These are phyloP conservation scores for Fagopyrum esculentum DNA, from an alignment of 148 eudicot genomes.

Conservation along the genomic window DNA sequence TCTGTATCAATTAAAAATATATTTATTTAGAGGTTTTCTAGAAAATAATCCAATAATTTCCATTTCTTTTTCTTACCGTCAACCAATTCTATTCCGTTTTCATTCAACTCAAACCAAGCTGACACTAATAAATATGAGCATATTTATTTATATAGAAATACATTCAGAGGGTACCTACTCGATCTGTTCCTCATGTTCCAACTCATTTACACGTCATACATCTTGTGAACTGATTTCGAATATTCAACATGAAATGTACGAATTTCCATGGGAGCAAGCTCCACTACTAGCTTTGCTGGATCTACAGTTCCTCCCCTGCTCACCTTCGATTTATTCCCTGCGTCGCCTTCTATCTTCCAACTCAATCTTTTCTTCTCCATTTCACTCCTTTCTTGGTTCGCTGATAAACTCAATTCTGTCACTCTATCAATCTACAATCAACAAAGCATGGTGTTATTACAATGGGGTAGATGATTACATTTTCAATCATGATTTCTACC, in stretches of 20 bases:
- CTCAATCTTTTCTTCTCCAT: slow-evolving; percentile 73
- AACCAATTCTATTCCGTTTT: too few relatives aligned
- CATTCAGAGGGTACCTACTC: neutral
- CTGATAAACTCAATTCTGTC: slow-evolving; percentile 43
- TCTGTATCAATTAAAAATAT: too few relatives aligned
- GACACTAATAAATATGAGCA: neutral
- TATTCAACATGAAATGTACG: slow-evolving; percentile 65
- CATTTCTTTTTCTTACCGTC: too few relatives aligned
- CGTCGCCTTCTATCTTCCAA: slow-evolving; percentile 63
- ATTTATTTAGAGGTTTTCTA: too few relatives aligned
- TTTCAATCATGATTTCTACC: slow-evolving; percentile 26
- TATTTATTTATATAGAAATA: too few relatives aligned
- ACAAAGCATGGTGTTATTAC: neutral
- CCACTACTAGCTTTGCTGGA: slow-evolving; percentile 50
- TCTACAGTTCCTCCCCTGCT: slow-evolving; percentile 63
- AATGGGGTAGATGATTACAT: too few relatives aligned
- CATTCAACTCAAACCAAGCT: too few relatives aligned
- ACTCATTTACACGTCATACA: slow-evolving; percentile 26
- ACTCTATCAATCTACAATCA: slow-evolving; percentile 30
- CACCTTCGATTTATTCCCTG: slow-evolving; percentile 23
- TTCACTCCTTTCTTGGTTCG: slow-evolving; percentile 77
- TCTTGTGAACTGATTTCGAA: slow-evolving; percentile 15
- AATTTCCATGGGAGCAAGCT: slow-evolving; percentile 89
- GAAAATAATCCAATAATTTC: too few relatives aligned
- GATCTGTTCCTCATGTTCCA: neutral